Evolutionary conservation across 371 early-diverging fungal species (phyloP).

Genomic region (Apophysomyces ossiformis): DNA sequence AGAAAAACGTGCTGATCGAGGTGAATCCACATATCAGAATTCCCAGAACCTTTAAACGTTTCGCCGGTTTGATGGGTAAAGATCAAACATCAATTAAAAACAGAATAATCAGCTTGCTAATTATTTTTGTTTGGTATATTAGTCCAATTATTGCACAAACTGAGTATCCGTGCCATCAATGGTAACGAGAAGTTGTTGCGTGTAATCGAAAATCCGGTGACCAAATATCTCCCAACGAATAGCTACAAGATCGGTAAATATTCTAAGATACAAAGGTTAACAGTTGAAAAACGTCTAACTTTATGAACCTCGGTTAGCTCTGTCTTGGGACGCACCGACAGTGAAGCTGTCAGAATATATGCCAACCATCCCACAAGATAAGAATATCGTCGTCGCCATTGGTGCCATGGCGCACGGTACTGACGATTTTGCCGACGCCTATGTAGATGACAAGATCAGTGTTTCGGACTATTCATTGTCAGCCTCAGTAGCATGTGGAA

Average conservation of each 20-base stretch:
- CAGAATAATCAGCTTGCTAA: neutral
- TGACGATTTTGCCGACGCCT: constrained; percentile 94
- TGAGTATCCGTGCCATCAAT: constrained; percentile 91
- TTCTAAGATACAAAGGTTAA: neutral
- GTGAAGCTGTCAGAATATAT: constrained; percentile 84
- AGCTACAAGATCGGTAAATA: constrained; percentile 80
- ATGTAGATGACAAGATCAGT: constrained; percentile 95
- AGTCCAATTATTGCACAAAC: constrained; percentile 97
- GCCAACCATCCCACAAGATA: constrained; percentile 77
- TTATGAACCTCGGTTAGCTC: constrained; percentile 49
- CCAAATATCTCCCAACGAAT: constrained; percentile 92
- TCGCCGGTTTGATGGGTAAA: constrained; percentile 92
- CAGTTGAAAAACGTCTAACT: too few relatives aligned
- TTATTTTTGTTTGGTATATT: neutral
- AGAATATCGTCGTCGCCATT: constrained; percentile 88
- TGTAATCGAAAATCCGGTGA: constrained; percentile 96
- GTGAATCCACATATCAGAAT: constrained; percentile 97
- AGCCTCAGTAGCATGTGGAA: constrained; percentile 94
- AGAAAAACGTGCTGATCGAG: constrained; percentile 95
- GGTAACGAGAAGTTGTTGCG: constrained; percentile 93
- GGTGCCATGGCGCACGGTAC: constrained; percentile 98
- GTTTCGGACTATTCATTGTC: constrained; percentile 95
- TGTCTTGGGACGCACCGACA: constrained; percentile 92
- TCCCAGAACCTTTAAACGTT: constrained; percentile 98
- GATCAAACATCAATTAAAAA: neutral